Percentiles rank a stretch among this genome's conserved stretches.
These are phyloP conservation scores for Strigomonas culicis DNA, from an alignment of 208 protist genomes.

Conservation along the genomic window DNA sequence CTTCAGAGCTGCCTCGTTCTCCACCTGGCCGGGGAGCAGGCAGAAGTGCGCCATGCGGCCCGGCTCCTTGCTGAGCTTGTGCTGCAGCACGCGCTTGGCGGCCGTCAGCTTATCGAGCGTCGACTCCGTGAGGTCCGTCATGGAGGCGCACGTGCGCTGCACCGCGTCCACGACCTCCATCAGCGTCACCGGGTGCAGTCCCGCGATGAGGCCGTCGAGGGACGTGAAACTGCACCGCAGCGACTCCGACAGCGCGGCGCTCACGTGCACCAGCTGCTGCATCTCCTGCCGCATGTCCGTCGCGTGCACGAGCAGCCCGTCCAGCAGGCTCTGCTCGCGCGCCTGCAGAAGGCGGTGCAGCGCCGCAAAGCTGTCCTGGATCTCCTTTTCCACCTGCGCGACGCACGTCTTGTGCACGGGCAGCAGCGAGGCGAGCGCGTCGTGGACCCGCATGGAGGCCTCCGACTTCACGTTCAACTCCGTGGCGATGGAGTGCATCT, in stretches of 20 bases:
- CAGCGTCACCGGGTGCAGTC: slow-evolving; percentile 40
- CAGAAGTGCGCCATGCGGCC: slow-evolving; percentile 3
- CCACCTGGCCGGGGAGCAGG: slow-evolving; percentile 1
- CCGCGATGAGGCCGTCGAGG: slow-evolving; percentile 53
- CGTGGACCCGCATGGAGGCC: slow-evolving; percentile 3
- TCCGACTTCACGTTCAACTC: slow-evolving; percentile 15
- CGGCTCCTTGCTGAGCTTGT: neutral
- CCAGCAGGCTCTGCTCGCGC: slow-evolving; percentile 36
- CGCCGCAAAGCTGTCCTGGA: slow-evolving; percentile 28
- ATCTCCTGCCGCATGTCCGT: slow-evolving; percentile 11
- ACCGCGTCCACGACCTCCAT: slow-evolving; percentile 2
- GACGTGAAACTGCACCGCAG: slow-evolving; percentile 21
- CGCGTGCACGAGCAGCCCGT: slow-evolving; percentile 11
- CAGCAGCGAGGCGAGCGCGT: slow-evolving; percentile 6
- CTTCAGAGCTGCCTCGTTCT: neutral
- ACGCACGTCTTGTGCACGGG: slow-evolving; percentile 26
- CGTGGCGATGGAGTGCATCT: slow-evolving; percentile 11
- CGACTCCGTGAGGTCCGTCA: no score
- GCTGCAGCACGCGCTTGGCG: neutral
- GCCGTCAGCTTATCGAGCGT: neutral
- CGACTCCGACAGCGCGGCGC: slow-evolving; percentile 9
- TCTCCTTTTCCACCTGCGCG: slow-evolving; percentile 20
- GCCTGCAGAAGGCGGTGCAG: slow-evolving; percentile 34
- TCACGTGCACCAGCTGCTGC: slow-evolving; percentile 4
- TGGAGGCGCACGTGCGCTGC: no score